phyloP scores from a whole-genome alignment of 202 grass and related monocot species.

The Schoenoplectus tabernaemontani region DNA sequence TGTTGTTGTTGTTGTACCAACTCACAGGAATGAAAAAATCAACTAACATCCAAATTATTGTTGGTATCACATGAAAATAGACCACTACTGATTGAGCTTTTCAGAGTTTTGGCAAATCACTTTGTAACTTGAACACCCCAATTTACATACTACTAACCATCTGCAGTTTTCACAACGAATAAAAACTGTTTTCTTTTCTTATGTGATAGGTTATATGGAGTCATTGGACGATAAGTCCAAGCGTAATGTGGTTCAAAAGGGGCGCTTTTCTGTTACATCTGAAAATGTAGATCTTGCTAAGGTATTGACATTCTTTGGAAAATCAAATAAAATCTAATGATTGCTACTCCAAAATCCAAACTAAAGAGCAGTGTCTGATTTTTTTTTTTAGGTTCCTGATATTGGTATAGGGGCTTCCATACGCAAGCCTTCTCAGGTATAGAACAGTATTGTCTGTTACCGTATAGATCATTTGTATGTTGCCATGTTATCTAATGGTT shows the following conservation, averaged over 20 bases:
- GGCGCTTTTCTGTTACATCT: slow-evolving; percentile 98
- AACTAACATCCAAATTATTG: no score
- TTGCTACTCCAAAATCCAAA: not conserved
- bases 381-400: slow-evolving; percentile 51
- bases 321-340: not conserved
- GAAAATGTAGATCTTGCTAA: slow-evolving; percentile 99
- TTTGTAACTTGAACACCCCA: not conserved
- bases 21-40: no score
- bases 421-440: slow-evolving; percentile 64
- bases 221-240: slow-evolving; percentile 83
- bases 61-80: not conserved
- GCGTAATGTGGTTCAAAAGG: slow-evolving; percentile 94
- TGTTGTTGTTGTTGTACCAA: no score
- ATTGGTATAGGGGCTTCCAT: slow-evolving; percentile 47
- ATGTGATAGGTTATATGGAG: slow-evolving; percentile 75
- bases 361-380: slow-evolving; percentile 21
- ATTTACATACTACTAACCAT: not conserved
- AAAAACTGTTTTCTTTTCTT: slow-evolving; percentile 15
- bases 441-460: slow-evolving; percentile 1
- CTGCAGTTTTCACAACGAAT: not conserved
- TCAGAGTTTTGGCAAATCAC: not conserved
- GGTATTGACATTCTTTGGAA: slow-evolving; percentile 28
- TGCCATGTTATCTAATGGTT: not conserved
- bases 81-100: not conserved
- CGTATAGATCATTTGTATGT: slow-evolving; percentile 1